Conservation (phyloP, 768 basidiomycete genomes). For the Mycena pura region DNA sequence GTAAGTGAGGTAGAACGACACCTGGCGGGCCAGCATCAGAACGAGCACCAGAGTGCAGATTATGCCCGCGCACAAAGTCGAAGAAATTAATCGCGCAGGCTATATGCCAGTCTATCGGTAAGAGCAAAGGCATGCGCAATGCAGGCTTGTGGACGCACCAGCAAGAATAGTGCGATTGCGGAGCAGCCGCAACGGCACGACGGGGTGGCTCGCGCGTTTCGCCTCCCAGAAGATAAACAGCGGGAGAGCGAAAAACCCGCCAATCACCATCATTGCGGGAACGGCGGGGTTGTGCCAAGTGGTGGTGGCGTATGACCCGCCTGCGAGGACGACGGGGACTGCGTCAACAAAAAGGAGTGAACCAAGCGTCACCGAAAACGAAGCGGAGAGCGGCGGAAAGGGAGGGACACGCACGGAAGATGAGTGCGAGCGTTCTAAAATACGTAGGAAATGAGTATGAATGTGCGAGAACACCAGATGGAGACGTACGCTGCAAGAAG, state of each 20-base stretch:
- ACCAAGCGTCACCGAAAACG: conserved; percentile 32
- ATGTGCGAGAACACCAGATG: conserved; percentile 29
- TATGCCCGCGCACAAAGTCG: conserved; percentile 49
- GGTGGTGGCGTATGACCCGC: conserved; percentile 25
- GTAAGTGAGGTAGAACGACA: conserved; percentile 58
- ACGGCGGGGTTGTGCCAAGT: conserved; percentile 34
- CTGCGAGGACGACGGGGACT: conserved; percentile 40
- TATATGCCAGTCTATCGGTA: not conserved
- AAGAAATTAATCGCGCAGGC: conserved; percentile 57
- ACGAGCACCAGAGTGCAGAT: no score
- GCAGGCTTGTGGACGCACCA: conserved; percentile 22
- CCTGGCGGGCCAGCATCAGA: conserved; percentile 27
- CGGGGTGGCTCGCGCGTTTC: conserved; percentile 48
- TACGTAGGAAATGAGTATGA: conserved; percentile 27
- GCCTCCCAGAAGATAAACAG: conserved; percentile 44
- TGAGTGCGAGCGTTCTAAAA: conserved; percentile 17
- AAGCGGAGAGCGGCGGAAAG: conserved; percentile 28
- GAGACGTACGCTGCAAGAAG: conserved; percentile 41
- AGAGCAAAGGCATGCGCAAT: not conserved
- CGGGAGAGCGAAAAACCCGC: conserved; percentile 39
- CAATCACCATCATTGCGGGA: conserved; percentile 41
- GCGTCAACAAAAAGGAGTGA: conserved; percentile 12
- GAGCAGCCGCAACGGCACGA: conserved; percentile 56
- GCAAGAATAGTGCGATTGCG: conserved; percentile 53
- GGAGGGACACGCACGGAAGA: conserved; percentile 22